These are phyloP conservation scores for Mikania micrantha DNA, from an alignment of 129 eudicot species.

Conservation along the genomic window DNA sequence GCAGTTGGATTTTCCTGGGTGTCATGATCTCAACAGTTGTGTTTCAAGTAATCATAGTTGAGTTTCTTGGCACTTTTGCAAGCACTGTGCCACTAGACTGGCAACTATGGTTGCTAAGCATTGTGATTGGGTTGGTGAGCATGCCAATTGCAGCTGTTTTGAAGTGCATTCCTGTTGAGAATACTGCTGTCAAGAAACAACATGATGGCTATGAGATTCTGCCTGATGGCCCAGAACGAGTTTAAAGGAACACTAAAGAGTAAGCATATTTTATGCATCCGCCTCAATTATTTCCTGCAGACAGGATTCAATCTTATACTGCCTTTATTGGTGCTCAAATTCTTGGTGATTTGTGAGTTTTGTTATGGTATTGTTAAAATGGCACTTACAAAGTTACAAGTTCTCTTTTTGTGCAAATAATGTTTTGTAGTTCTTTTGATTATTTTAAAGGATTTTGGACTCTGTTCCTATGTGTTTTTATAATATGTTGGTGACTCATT, in stretches of 20 bases:
- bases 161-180: conserved; percentile 71
- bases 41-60: conserved; percentile 73
- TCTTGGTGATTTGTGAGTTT: background rate
- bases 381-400: background rate
- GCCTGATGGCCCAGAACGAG: conserved; percentile 26
- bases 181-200: conserved; percentile 18
- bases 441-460: background rate
- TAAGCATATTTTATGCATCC: background rate
- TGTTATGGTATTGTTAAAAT: background rate
- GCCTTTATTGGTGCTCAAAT: background rate
- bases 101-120: conserved; percentile 71
- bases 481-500: too few relatives aligned
- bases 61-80: conserved; percentile 78
- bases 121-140: conserved; percentile 55
- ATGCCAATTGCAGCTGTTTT: conserved; percentile 65
- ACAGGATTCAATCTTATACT: background rate
- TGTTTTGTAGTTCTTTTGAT: background rate
- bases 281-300: background rate
- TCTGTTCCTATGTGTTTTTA: too few relatives aligned
- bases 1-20: conserved; percentile 68
- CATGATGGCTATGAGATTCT: conserved; percentile 60
- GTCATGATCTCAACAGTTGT: conserved; percentile 52
- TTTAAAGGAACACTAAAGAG: conserved; percentile 13
- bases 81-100: conserved; percentile 79
- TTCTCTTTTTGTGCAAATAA: conserved; percentile 2